Percentiles rank a stretch among this genome's conserved stretches.
Evolutionary conservation across 257 asterid genomes (phyloP).

Genomic region (Solanum tarapatanum): DNA sequence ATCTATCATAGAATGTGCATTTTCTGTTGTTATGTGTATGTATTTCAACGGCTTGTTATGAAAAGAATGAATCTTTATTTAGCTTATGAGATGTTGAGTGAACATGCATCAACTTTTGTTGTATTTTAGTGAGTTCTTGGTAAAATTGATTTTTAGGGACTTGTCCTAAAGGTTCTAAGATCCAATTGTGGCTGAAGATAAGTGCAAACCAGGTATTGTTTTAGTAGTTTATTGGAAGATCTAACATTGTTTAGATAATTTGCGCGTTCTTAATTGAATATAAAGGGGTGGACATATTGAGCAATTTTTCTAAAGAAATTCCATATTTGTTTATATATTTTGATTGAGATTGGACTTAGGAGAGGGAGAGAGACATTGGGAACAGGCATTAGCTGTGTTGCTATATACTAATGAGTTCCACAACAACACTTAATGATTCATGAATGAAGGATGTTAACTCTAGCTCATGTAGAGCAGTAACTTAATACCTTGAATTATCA

Average conservation of each 20-base stretch:
- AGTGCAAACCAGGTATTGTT: background rate
- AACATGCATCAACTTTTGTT: background rate
- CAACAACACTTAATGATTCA: background rate
- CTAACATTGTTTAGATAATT: background rate
- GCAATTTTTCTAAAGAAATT: background rate
- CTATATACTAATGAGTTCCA: background rate
- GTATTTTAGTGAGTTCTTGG: background rate
- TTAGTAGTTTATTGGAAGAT: background rate
- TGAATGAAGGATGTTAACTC: background rate
- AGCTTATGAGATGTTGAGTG: background rate
- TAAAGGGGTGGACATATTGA: background rate
- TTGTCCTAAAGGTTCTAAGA: background rate
- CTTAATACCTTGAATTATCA: background rate
- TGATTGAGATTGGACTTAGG: background rate
- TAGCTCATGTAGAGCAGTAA: background rate
- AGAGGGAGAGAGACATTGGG: background rate
- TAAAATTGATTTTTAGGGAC: background rate
- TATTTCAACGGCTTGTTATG: background rate
- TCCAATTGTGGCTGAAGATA: background rate
- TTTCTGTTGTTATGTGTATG: background rate
- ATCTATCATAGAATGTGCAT: background rate
- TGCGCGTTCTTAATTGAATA: background rate
- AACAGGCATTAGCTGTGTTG: background rate
- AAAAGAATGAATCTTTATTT: background rate
- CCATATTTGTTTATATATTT: background rate